Percentiles rank a stretch among this genome's conserved stretches.
Evolutionary conservation across 202 grass and related monocot genomes (phyloP).

Genomic region (Setaria viridis): DNA sequence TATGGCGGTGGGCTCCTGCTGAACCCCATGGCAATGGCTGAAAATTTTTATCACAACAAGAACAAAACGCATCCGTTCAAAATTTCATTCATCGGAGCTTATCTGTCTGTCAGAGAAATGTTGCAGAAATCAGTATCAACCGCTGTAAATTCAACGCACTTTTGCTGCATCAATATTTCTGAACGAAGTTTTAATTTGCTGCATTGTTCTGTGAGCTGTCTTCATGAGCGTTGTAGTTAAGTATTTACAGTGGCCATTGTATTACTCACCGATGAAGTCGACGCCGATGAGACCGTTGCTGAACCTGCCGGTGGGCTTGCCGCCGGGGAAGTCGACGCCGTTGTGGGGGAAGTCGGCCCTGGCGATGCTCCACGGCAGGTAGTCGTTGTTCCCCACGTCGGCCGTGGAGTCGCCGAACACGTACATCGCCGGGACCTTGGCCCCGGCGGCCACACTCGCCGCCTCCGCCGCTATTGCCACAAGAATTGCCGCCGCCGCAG

Average conservation of each 20-base stretch:
- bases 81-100: background rate
- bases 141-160: background rate
- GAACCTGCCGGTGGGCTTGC: constrained; percentile 71
- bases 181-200: background rate
- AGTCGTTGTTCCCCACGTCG: constrained; percentile 83
- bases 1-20: constrained; percentile 65
- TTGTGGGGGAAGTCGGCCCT: constrained; percentile 80
- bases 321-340: constrained; percentile 71
- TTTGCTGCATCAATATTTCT: background rate
- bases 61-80: background rate
- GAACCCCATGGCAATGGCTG: constrained; percentile 72
- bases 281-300: constrained; percentile 71
- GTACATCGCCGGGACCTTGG: constrained; percentile 65
- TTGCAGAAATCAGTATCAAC: background rate
- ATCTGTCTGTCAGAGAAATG: background rate
- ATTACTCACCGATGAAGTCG: constrained; percentile 67
- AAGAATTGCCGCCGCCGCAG: background rate
- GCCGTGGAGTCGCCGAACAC: constrained; percentile 83
- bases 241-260: background rate
- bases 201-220: background rate
- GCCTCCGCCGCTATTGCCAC: background rate
- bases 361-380: constrained; percentile 19
- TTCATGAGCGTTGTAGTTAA: background rate
- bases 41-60: background rate
- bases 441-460: background rate